A percentile compares a stretch with the other conserved stretches of the same genome.
phyloP scores from a whole-genome alignment of 768 basidiomycete species.

The Boletus patriciae region DNA sequence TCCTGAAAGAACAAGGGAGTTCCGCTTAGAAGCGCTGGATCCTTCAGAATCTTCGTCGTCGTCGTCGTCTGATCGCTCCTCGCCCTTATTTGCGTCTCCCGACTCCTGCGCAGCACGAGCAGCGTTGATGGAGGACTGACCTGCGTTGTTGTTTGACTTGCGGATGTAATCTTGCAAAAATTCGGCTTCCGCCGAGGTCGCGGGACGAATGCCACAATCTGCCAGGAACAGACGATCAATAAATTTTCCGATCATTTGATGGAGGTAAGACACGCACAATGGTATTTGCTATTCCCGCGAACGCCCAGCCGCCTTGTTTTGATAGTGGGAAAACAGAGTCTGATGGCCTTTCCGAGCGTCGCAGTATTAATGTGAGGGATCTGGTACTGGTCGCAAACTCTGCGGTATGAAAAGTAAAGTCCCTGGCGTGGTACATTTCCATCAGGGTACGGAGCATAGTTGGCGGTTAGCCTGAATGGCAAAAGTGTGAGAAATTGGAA shows the following conservation, averaged over 20 bases:
- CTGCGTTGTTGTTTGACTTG: slow-evolving; percentile 85
- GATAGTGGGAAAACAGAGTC: slow-evolving; percentile 91
- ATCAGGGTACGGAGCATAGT: slow-evolving; percentile 89
- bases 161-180: slow-evolving; percentile 91
- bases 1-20: slow-evolving; percentile 64
- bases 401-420: slow-evolving; percentile 88
- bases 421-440: slow-evolving; percentile 94
- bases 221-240: slow-evolving; percentile 29
- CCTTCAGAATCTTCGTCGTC: slow-evolving; percentile 87
- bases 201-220: slow-evolving; percentile 92
- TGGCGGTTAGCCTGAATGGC: slow-evolving; percentile 76
- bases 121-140: slow-evolving; percentile 72
- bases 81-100: slow-evolving; percentile 56
- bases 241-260: slow-evolving; percentile 34
- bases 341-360: slow-evolving; percentile 91
- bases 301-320: slow-evolving; percentile 92
- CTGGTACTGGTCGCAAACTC: slow-evolving; percentile 89
- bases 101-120: slow-evolving; percentile 70
- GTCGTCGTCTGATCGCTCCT: slow-evolving; percentile 79
- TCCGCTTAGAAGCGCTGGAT: slow-evolving; percentile 71
- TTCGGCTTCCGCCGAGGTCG: slow-evolving; percentile 88
- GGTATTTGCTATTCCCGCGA: slow-evolving; percentile 94
- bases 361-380: slow-evolving; percentile 96
- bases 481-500: slow-evolving; percentile 20
- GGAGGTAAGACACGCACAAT: slow-evolving; percentile 60